phyloP scores from a whole-genome alignment of 2,329 filamentous ascomycete genomes.

The Xylariaceae sp. region DNA sequence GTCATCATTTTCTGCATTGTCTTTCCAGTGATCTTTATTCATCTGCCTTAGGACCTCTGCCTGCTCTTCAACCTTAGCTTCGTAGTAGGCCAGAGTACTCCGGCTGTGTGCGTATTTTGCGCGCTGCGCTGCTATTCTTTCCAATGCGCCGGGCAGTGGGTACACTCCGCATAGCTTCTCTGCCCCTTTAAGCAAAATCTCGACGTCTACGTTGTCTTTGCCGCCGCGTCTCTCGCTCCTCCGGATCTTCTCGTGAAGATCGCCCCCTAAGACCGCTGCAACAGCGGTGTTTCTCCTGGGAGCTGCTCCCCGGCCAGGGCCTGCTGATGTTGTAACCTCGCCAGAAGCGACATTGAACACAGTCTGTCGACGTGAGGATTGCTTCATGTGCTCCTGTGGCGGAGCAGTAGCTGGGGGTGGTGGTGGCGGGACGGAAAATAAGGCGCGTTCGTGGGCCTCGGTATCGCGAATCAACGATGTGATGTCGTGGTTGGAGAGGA shows the following conservation, averaged over 20 bases:
- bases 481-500: constrained; percentile 85
- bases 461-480: constrained; percentile 92
- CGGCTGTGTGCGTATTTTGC: constrained; percentile 64
- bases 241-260: constrained; percentile 76
- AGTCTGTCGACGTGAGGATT: constrained; percentile 52
- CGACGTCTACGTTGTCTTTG: constrained; percentile 75
- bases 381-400: constrained; percentile 40
- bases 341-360: constrained; percentile 61
- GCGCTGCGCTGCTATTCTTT: constrained; percentile 68
- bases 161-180: constrained; percentile 90
- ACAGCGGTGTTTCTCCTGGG: constrained; percentile 75
- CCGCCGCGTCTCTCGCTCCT: constrained; percentile 45
- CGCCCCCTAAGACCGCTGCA: constrained; percentile 78
- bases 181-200: constrained; percentile 75
- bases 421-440: constrained; percentile 84
- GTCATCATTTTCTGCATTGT: constrained; percentile 50
- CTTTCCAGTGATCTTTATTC: constrained; percentile 57
- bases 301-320: constrained; percentile 41
- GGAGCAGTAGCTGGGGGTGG: constrained; percentile 43
- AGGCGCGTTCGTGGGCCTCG: constrained; percentile 85
- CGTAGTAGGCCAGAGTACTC: constrained; percentile 73
- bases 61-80: constrained; percentile 73
- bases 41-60: constrained; percentile 65
- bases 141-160: constrained; percentile 69
- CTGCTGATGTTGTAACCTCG: constrained; percentile 53